Evolutionary conservation across 495 filamentous ascomycete species (phyloP), one percentile per base, ranked within the genome.

Genomic region (Annulohypoxylon nitens): DNA sequence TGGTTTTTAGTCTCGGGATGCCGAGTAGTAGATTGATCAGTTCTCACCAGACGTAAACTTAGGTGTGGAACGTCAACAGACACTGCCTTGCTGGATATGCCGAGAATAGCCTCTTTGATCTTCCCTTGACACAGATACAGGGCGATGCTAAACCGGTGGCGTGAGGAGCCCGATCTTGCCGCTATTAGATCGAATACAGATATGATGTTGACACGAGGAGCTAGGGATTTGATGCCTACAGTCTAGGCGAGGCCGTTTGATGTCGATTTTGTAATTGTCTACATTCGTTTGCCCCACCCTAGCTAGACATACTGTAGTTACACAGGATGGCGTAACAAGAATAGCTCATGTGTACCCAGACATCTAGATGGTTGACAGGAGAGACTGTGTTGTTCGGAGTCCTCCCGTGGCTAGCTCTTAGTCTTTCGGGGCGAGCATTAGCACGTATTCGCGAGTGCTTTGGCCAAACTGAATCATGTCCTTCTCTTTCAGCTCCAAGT

Each of bases 401-500:
- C 16, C n/a, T 61, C 5, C 20, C 33, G n/a, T 54, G 30, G 3
- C 30, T 30, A 6, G 30, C 30, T 11, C 18, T 81, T 72, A 87
- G 43, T 80, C 78, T 55, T 78, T 83, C 11, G 84, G 84, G 8
- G 86, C 83, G 50, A 95, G 84, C 91, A 96, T 92, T 64, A 95
- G 78, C 20, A 96, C 92, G 76, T 96, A 97, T 79, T 97, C 93
- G 71, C 94, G 89, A 55, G 91, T 91, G 79, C 94, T 97, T 59
- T 90, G 83, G 16, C 95, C 96, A 82, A 98, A 97, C 79, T 86
- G 87, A 50, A 99, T 78, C 77, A 98, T 88, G 79, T 99, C 96
- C 79, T 93, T 94, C 77, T 95, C 91, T 78, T 88, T 87, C 61
- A 98, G 79, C 80, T 98, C 97, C 45, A 98, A 80, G 80, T 93